Evolutionary conservation across 2,329 filamentous ascomycete genomes (phyloP).

Genomic region (Sphaerulina vaccinii): DNA sequence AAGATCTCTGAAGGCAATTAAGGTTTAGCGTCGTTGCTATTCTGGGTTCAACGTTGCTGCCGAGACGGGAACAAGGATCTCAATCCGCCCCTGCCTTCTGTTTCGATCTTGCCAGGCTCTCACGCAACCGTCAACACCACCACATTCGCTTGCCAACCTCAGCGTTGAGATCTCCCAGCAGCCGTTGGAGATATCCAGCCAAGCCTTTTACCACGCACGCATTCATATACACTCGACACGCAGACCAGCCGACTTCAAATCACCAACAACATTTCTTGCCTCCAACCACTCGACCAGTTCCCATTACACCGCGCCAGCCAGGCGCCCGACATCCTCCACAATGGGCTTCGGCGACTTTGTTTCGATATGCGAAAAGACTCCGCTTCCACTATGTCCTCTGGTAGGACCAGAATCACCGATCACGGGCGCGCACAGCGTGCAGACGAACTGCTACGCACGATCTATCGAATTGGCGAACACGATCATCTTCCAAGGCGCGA

Average conservation of each 20-base stretch:
- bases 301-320: slow-evolving; percentile 1
- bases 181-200: slow-evolving; percentile 8
- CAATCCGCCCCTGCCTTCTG: slow-evolving; percentile 5
- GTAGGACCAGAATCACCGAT: slow-evolving; percentile 73
- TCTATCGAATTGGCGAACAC: slow-evolving; percentile 97
- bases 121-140: slow-evolving; percentile 2
- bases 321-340: slow-evolving; percentile 39
- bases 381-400: slow-evolving; percentile 82
- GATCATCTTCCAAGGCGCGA: slow-evolving; percentile 93
- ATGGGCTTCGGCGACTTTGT: slow-evolving; percentile 93
- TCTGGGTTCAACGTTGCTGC: slow-evolving; percentile 1
- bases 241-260: slow-evolving; percentile 11
- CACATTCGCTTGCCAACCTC: slow-evolving; percentile 12
- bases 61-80: slow-evolving; percentile 4
- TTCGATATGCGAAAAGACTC: slow-evolving; percentile 77
- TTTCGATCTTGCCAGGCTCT: not conserved
- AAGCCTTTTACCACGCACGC: slow-evolving; percentile 6
- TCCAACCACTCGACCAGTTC: slow-evolving; percentile 4
- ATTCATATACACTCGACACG: slow-evolving; percentile 1
- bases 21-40: slow-evolving; percentile 2
- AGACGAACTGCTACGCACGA: slow-evolving; percentile 87
- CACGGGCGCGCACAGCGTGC: slow-evolving; percentile 65
- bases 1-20: not conserved
- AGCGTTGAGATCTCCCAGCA: slow-evolving; percentile 6
- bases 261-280: slow-evolving; percentile 8